Evolutionary conservation across 371 early-diverging fungal species (phyloP).

Genomic region (Rhizomucor pusillus): DNA sequence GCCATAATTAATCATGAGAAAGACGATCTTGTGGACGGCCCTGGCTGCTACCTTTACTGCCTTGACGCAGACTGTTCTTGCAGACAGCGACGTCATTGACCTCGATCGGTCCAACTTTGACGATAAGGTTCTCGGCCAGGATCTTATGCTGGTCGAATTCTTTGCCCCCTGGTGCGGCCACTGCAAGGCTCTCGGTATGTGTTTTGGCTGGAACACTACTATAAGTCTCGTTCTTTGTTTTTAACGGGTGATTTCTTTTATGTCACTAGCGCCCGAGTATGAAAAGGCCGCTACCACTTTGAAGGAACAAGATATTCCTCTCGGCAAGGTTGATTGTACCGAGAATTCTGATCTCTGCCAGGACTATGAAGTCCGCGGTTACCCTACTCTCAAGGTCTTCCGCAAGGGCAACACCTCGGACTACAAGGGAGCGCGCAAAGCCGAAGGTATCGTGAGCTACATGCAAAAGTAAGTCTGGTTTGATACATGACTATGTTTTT

Average conservation of each 20-base stretch:
- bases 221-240: too few relatives aligned
- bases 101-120: conserved; percentile 70
- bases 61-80: conserved; percentile 34
- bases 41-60: conserved; percentile 41
- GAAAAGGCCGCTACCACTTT: conserved; percentile 84
- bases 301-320: conserved; percentile 62
- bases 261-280: conserved; percentile 81
- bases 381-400: conserved; percentile 94
- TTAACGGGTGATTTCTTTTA: too few relatives aligned
- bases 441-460: conserved; percentile 79
- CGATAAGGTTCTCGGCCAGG: conserved; percentile 55
- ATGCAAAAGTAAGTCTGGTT: conserved; percentile 78
- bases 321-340: conserved; percentile 97
- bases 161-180: conserved; percentile 96
- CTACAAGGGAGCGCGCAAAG: conserved; percentile 84
- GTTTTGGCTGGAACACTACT: not conserved
- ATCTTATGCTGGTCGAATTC: conserved; percentile 88
- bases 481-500: too few relatives aligned
- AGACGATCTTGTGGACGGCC: conserved; percentile 37
- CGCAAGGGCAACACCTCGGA: conserved; percentile 64
- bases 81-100: conserved; percentile 66
- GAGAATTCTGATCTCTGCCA: conserved; percentile 79
- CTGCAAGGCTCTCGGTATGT: conserved; percentile 80
- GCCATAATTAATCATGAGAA: conserved; percentile 29
- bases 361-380: conserved; percentile 81